A percentile compares a stretch with the other conserved stretches of the same genome.
Evolutionary conservation across 805 yeast genomes (phyloP).

Genomic region (Cyberlindnera maritima): DNA sequence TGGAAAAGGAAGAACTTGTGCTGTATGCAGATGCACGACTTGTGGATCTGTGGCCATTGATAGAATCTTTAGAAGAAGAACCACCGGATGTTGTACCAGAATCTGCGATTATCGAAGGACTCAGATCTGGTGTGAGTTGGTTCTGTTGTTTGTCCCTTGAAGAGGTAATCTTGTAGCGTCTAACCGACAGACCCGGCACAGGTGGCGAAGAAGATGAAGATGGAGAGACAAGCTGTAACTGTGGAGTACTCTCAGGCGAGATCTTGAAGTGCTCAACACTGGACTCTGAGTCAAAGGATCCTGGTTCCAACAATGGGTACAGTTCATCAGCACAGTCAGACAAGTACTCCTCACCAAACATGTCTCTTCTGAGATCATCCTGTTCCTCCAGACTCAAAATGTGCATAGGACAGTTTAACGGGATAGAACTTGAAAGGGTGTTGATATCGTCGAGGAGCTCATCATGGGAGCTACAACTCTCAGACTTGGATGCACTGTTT

Average conservation of each 20-base stretch:
- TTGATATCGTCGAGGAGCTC: background rate
- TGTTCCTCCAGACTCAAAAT: constrained; percentile 5
- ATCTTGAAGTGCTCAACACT: background rate
- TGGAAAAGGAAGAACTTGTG: constrained; percentile 5
- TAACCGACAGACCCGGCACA: too few relatives aligned
- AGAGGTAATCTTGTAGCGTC: too few relatives aligned
- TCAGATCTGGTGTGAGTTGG: background rate
- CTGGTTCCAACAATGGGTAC: background rate
- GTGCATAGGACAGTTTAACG: constrained; percentile 5
- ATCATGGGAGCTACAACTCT: background rate
- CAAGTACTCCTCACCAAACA: background rate
- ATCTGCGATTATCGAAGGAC: background rate
- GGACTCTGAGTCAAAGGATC: background rate
- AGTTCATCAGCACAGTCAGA: background rate
- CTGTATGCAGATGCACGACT: background rate
- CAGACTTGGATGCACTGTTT: background rate
- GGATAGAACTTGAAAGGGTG: background rate
- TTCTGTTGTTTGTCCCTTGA: too few relatives aligned
- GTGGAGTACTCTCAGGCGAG: background rate
- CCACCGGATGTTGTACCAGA: background rate
- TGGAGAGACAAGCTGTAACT: background rate
- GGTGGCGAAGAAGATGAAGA: too few relatives aligned
- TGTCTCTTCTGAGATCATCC: constrained; percentile 5
- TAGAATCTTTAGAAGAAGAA: background rate
- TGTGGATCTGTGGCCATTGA: background rate